Base-by-base conservation (phyloP, 176 grass and related monocot species). In the Carex parvula region DNA sequence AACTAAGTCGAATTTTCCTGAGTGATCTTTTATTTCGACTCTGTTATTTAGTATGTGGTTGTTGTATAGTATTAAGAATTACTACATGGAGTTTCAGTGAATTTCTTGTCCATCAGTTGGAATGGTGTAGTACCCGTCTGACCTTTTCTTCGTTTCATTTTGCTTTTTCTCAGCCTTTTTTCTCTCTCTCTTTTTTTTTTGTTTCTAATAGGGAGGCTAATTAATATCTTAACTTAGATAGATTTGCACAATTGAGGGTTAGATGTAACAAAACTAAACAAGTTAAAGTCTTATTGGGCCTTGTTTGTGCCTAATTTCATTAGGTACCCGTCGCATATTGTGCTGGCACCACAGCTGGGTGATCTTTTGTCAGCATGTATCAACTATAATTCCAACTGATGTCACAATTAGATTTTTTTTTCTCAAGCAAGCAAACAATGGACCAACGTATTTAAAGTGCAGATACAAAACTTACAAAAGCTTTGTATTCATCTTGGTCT, bases 401-500 rank as follows among this genome's bases (percentile, higher is more conserved):
- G 20, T 65, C 3, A 30, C 67, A 42, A 70, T 72, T 22, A 22
- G 1, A 48, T 22, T 48, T n/a, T 72, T 46, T 29, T 64, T 64
- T 64, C 9, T 72, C 4, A 46, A 72, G 44, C 10, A 54, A 54
- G 21, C n/a, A 11, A 76, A 76, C 10, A 76, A 14, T 76, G 48
- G 46, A 54, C 29, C n/a, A 30, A 30, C 22, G 0, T 32, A 16
- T n/a, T 55, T 16, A 55, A 46, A 81, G 14, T 53, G 60, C 3
- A 18, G 41, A n/a, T 81, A 44, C 56, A 62, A 41, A 59, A 12
- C 33, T 37, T 61, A 80, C 5, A 39, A 29, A 30, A 76, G 32
- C 22, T 26, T 64, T 21, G 72, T 85, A 18, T 84, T 53, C 13
- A 81, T 81, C 3, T 21, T 61, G 72, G 59, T 81, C 89, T n/a